Percentiles rank a stretch among this genome's conserved stretches.
These are phyloP conservation scores for Colletotrichum sublineola DNA, from an alignment of 2,329 filamentous ascomycete species.

Conservation along the genomic window DNA sequence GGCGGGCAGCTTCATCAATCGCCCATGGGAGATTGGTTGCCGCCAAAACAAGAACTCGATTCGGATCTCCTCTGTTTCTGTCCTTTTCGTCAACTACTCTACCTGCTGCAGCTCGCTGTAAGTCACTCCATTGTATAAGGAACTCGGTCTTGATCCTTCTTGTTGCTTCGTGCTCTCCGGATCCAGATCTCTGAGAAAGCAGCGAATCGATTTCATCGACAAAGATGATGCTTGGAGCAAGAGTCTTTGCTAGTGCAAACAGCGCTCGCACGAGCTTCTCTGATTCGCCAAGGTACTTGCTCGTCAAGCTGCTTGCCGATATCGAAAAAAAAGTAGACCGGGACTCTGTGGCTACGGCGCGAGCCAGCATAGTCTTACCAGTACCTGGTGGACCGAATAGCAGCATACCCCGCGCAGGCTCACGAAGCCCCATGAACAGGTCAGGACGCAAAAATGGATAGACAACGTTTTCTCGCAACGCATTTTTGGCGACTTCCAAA, in stretches of 20 bases:
- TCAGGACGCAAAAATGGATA: conserved; percentile 97
- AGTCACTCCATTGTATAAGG: conserved; percentile 95
- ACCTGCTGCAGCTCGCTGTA: conserved; percentile 92
- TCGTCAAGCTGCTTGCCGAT: conserved; percentile 92
- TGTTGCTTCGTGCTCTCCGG: conserved; percentile 92
- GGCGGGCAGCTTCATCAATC: conserved; percentile 93
- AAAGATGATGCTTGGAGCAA: conserved; percentile 97
- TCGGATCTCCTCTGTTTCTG: conserved; percentile 82
- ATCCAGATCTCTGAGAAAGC: conserved; percentile 84
- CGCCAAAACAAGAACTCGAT: conserved; percentile 89
- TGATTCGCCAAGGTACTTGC: conserved; percentile 95
- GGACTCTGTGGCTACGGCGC: conserved; percentile 94
- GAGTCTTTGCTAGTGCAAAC: conserved; percentile 87
- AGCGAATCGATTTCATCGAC: conserved; percentile 98
- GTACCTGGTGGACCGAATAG: conserved; percentile 98
- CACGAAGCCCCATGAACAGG: conserved; percentile 93
- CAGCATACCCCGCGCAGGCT: conserved; percentile 94
- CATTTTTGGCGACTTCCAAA: conserved; percentile 88
- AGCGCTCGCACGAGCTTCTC: conserved; percentile 96
- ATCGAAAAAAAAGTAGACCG: conserved; percentile 98
- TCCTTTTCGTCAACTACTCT: conserved; percentile 77
- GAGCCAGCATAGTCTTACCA: conserved; percentile 97
- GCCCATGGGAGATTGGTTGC: conserved; percentile 98
- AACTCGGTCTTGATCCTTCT: conserved; percentile 98
- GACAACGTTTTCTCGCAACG: conserved; percentile 94